phyloP scores from a whole-genome alignment of 2,329 filamentous ascomycete genomes.

The Calonectria henricotiae region DNA sequence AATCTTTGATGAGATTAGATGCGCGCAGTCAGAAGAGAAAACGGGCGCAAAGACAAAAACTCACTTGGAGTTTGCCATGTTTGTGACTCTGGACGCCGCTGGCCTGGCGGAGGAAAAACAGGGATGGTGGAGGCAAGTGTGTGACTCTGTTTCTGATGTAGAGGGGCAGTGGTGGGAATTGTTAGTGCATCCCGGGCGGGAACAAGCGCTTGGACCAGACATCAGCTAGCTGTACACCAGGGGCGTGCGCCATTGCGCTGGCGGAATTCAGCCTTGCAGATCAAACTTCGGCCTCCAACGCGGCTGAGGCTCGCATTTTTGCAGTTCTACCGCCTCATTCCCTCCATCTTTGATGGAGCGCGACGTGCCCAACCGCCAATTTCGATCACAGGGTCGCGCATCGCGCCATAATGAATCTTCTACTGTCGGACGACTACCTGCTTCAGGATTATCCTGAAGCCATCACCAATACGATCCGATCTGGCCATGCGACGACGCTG shows the following conservation, averaged over 20 bases:
- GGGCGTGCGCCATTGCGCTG: conserved; percentile 1
- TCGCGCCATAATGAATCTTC: conserved; percentile 68
- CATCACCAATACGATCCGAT: conserved; percentile 88
- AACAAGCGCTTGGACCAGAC: conserved; percentile 38
- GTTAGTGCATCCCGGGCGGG: conserved; percentile 48
- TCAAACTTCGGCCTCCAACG: conserved; percentile 43
- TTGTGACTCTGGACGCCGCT: conserved; percentile 32
- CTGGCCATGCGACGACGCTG: conserved; percentile 76
- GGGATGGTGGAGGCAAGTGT: conserved; percentile 33
- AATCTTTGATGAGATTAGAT: conserved; percentile 72
- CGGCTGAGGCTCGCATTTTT: conserved; percentile 50
- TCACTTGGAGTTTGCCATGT: conserved; percentile 73
- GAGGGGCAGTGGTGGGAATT: conserved; percentile 51
- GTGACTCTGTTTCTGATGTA: conserved; percentile 41
- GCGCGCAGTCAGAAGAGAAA: conserved; percentile 4
- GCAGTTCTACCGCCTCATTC: conserved; percentile 40
- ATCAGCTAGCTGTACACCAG: conserved; percentile 41
- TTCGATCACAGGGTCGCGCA: conserved; percentile 9
- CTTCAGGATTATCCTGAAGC: conserved; percentile 91
- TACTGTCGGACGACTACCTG: conserved; percentile 76
- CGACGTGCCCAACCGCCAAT: conserved; percentile 35
- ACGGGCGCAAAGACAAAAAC: conserved; percentile 32
- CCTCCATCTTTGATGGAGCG: conserved; percentile 45
- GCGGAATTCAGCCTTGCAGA: conserved; percentile 57
- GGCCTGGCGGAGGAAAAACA: conserved; percentile 24